These are phyloP conservation scores for Dendrobium chrysotoxum DNA, from an alignment of 106 monocot genomes.

Conservation along the genomic window DNA sequence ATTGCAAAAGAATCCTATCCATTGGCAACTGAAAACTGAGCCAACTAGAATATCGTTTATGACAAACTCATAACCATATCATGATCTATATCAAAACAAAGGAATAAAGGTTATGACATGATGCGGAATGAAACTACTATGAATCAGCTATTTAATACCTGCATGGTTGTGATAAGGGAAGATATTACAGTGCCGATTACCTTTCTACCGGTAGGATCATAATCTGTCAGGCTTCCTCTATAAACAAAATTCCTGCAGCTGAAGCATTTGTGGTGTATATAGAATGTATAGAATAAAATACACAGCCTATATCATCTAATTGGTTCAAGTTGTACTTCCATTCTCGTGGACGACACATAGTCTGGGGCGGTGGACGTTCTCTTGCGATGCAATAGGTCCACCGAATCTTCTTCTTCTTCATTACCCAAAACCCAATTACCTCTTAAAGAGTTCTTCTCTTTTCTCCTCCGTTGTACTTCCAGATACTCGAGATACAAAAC, in stretches of 20 bases:
- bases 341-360: constrained; percentile 35
- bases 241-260: constrained; percentile 5
- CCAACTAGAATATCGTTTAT: not conserved
- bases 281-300: constrained; percentile 2
- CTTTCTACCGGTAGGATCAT: not conserved
- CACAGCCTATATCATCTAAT: constrained; percentile 56
- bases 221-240: constrained; percentile 3
- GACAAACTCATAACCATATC: not conserved
- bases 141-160: not conserved
- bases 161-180: not conserved
- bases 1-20: not conserved
- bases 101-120: not conserved
- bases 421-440: constrained; percentile 91
- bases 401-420: constrained; percentile 75
- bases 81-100: not conserved
- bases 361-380: constrained; percentile 32
- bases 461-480: constrained; percentile 42
- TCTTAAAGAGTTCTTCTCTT: constrained; percentile 33
- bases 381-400: constrained; percentile 61
- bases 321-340: constrained; percentile 95
- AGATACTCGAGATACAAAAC: constrained; percentile 74
- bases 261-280: constrained; percentile 8
- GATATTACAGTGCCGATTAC: not conserved
- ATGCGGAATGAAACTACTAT: not conserved
- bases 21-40: not conserved